A percentile compares a stretch with the other conserved stretches of the same genome.
Conservation (phyloP, 768 basidiomycete species). For the Pholiota conissans region DNA sequence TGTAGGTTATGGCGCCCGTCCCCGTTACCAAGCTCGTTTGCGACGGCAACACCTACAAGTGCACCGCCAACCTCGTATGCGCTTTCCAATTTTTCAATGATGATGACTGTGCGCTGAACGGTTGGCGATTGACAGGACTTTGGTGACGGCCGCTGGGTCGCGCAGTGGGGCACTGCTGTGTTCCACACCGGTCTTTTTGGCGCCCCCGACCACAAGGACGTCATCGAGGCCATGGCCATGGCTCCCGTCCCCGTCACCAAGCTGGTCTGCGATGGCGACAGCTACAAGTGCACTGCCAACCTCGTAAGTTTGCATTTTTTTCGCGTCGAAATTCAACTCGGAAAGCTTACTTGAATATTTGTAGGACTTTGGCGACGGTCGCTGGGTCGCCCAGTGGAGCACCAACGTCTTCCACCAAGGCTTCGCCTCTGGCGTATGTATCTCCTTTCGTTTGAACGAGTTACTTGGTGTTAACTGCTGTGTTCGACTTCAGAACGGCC, state of each 20-base stretch:
- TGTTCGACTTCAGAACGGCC: background rate
- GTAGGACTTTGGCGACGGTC: background rate
- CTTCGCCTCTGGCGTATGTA: background rate
- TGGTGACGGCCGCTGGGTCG: conserved; percentile 6
- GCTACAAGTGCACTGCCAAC: conserved; percentile 9
- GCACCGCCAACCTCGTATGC: background rate
- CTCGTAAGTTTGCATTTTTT: background rate
- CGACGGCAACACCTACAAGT: background rate
- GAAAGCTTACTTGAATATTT: background rate
- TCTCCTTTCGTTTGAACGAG: too few relatives aligned
- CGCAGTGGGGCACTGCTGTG: background rate
- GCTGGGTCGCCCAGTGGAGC: conserved; percentile 3
- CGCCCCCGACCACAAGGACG: background rate
- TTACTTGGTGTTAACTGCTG: too few relatives aligned
- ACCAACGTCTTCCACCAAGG: background rate
- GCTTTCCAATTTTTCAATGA: too few relatives aligned
- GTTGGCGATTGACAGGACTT: background rate
- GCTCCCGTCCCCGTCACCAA: conserved; percentile 4
- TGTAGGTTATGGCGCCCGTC: background rate
- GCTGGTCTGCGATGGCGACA: conserved; percentile 6
- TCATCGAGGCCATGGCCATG: background rate
- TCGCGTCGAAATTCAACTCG: background rate
- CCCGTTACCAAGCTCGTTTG: conserved; percentile 7
- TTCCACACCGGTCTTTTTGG: background rate
- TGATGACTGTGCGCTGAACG: background rate